A percentile compares a stretch with the other conserved stretches of the same genome.
These are phyloP conservation scores for Pythium insidiosum DNA, from an alignment of 352 stramenopile species.

Conservation along the genomic window DNA sequence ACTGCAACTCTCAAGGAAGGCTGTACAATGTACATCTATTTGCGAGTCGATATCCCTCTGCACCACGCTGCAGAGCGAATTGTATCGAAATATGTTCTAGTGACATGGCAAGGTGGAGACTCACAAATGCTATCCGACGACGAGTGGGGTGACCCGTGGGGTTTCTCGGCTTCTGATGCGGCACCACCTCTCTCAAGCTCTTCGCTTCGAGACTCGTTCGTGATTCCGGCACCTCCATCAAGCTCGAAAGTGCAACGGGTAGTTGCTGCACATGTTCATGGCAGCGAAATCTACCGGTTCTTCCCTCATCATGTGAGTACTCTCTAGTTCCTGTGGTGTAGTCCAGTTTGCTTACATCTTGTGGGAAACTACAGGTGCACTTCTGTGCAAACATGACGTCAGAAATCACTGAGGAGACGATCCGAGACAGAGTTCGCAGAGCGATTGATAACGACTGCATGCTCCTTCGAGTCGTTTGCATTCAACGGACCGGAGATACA, in stretches of 20 bases:
- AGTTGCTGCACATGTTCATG: conserved; percentile 71
- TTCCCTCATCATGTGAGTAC: conserved; percentile 78
- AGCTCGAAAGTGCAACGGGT: conserved; percentile 75
- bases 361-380: conserved; percentile 41
- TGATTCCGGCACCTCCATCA: conserved; percentile 20
- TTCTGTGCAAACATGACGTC: conserved; percentile 72
- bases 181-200: conserved; percentile 12
- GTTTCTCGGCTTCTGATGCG: conserved; percentile 7
- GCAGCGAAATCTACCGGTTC: conserved; percentile 81
- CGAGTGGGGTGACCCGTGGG: conserved; percentile 21
- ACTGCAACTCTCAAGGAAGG: conserved; percentile 60
- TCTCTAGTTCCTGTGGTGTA: no score
- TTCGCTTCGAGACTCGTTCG: conserved; percentile 12
- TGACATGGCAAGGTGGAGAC: conserved; percentile 77
- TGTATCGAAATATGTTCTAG: conserved; percentile 83
- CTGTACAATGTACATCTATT: conserved; percentile 86
- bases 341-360: background rate
- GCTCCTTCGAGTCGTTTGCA: conserved; percentile 80
- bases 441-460: conserved; percentile 85
- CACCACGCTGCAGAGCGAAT: conserved; percentile 74
- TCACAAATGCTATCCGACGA: conserved; percentile 62
- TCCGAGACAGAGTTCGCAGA: conserved; percentile 73
- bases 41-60: conserved; percentile 80
- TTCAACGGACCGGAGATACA: conserved; percentile 75
- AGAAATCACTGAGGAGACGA: conserved; percentile 80